Evolutionary conservation across 352 stramenopile genomes (phyloP).

Genomic region (Thalassiosira allenii): DNA sequence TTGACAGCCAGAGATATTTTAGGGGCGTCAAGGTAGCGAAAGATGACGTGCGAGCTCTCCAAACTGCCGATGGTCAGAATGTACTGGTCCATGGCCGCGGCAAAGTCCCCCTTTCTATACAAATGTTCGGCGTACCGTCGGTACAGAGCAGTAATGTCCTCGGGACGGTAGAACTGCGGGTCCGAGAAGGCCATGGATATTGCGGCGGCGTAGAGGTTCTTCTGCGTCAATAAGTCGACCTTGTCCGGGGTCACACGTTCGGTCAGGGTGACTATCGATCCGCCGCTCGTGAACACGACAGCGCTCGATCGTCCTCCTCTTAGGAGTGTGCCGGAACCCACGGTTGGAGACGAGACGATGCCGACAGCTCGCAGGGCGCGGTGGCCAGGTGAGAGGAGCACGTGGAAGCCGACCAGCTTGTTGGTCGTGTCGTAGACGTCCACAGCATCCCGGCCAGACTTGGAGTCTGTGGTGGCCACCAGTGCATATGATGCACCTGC

Average conservation of each 20-base stretch:
- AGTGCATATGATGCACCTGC: conserved; percentile 70
- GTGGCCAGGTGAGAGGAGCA: conserved; percentile 80
- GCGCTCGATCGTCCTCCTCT: conserved; percentile 70
- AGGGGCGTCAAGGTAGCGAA: conserved; percentile 96
- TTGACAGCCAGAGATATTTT: conserved; percentile 95
- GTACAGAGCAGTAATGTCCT: conserved; percentile 96
- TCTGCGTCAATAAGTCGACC: conserved; percentile 95
- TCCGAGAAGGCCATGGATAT: conserved; percentile 94
- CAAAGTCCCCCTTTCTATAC: conserved; percentile 97
- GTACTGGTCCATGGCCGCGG: conserved; percentile 96
- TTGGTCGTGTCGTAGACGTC: conserved; percentile 85
- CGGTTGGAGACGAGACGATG: conserved; percentile 60
- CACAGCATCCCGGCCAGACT: conserved; percentile 79
- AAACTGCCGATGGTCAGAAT: conserved; percentile 96
- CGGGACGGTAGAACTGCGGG: conserved; percentile 89
- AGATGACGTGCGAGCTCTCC: conserved; percentile 98
- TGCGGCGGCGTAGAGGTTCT: conserved; percentile 97
- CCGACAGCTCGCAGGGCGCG: conserved; percentile 69
- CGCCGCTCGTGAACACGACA: conserved; percentile 79
- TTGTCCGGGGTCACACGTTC: conserved; percentile 97
- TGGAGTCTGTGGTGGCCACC: conserved; percentile 79
- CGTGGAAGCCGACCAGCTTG: conserved; percentile 85
- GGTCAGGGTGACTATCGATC: conserved; percentile 90
- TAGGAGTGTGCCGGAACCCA: conserved; percentile 42
- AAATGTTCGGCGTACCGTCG: conserved; percentile 95